A percentile compares a stretch with the other conserved stretches of the same genome.
These are phyloP conservation scores for Bryoerythrophyllum caledonicum DNA, from an alignment of 225 moss, liverwort and hornwort species.

Conservation along the genomic window DNA sequence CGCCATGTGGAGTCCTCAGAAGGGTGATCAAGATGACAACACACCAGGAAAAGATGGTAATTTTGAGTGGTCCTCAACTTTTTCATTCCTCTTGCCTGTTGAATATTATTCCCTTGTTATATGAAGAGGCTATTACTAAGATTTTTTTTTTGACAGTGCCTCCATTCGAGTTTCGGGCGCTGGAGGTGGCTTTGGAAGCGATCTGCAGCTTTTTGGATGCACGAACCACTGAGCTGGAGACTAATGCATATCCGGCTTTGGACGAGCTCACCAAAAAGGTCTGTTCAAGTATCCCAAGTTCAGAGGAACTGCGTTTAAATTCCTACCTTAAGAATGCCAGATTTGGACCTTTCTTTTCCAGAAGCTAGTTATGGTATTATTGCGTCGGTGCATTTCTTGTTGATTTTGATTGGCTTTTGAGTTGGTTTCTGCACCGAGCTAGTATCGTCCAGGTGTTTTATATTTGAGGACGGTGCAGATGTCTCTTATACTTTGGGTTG, in stretches of 20 bases:
- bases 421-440: background rate
- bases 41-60: slow-evolving; percentile 69
- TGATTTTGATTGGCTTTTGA: background rate
- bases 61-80: slow-evolving; percentile 19
- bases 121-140: slow-evolving; percentile 15
- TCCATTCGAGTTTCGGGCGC: slow-evolving; percentile 95
- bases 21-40: slow-evolving; percentile 61
- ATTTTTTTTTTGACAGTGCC: slow-evolving; percentile 55
- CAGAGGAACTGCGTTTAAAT: slow-evolving; percentile 10
- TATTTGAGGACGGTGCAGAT: too few relatives aligned
- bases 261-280: slow-evolving; percentile 97
- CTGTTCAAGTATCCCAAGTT: slow-evolving; percentile 2
- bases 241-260: slow-evolving; percentile 88
- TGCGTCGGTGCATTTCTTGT: too few relatives aligned
- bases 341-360: background rate
- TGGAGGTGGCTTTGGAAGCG: slow-evolving; percentile 98
- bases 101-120: background rate
- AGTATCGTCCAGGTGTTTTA: slow-evolving; percentile 6
- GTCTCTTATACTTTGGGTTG: background rate
- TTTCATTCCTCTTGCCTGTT: background rate
- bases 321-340: slow-evolving; percentile 9
- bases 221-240: slow-evolving; percentile 91
- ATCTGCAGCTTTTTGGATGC: slow-evolving; percentile 99
- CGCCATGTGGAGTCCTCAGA: slow-evolving; percentile 67
- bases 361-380: background rate